Percentiles rank a stretch among this genome's conserved stretches.
Conservation (phyloP, 352 stramenopile genomes). For the Pythium coloratum region DNA sequence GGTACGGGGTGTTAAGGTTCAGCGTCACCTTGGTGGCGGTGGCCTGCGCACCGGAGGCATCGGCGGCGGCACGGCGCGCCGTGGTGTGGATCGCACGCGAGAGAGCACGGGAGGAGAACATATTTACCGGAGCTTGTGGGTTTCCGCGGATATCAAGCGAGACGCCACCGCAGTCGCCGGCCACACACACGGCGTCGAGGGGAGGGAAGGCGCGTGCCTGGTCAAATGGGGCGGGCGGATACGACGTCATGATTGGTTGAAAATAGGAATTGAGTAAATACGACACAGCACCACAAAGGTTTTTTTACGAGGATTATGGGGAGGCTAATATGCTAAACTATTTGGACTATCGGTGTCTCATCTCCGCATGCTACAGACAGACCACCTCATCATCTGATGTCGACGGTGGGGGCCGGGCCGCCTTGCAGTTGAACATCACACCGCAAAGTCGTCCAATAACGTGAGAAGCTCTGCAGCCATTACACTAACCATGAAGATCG, state of each 20-base stretch:
- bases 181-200: constrained; percentile 1
- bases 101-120: constrained; percentile 55
- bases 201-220: neutral
- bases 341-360: neutral
- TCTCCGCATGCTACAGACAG: neutral
- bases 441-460: constrained; percentile 1
- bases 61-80: constrained; percentile 53
- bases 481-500: constrained; percentile 44
- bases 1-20: constrained; percentile 82
- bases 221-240: neutral
- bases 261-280: constrained; percentile 14
- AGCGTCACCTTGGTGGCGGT: constrained; percentile 82
- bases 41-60: constrained; percentile 41
- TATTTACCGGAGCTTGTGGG: constrained; percentile 17
- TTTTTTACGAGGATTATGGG: neutral
- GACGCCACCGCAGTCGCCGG: neutral
- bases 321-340: neutral
- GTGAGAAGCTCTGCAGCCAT: neutral
- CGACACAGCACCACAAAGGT: neutral
- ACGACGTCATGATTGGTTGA: constrained; percentile 10
- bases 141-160: neutral
- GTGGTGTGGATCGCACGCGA: constrained; percentile 65
- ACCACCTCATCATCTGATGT: neutral
- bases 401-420: neutral
- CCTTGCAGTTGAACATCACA: neutral